Evolutionary conservation across 257 asterid genomes (phyloP).

Genomic region (Nicotiana paniculata): DNA sequence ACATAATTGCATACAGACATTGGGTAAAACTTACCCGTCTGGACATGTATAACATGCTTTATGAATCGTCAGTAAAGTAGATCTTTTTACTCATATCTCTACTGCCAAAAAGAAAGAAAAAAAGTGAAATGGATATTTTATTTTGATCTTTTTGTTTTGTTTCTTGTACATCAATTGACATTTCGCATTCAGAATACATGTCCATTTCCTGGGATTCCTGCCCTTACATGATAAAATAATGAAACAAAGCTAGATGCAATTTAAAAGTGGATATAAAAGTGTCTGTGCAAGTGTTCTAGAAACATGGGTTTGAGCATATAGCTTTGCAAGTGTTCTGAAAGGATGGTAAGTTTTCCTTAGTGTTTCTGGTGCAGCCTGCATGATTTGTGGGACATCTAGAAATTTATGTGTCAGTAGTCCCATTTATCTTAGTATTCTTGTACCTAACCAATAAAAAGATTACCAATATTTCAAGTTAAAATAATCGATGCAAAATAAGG

Average conservation of each 20-base stretch:
- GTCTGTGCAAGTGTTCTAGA: background rate
- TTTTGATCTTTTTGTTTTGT: background rate
- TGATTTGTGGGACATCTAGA: background rate
- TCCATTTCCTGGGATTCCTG: background rate
- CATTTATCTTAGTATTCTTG: slow-evolving; percentile 1
- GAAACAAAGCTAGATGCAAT: background rate
- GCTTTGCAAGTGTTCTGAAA: background rate
- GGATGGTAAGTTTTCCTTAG: background rate
- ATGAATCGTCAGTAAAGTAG: background rate
- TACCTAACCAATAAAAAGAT: background rate
- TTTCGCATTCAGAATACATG: background rate
- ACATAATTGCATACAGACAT: background rate
- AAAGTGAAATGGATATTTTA: background rate
- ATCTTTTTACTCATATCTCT: background rate
- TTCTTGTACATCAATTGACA: background rate
- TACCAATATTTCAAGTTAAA: background rate
- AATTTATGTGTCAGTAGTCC: background rate
- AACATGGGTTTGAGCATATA: background rate
- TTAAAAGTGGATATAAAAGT: background rate
- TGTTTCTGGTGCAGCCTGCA: background rate
- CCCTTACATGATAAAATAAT: background rate
- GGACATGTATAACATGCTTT: background rate
- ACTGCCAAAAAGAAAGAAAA: background rate
- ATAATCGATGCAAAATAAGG: background rate
- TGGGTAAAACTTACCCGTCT: background rate